Conservation (phyloP, 2,329 filamentous ascomycete species). For the Lachnellula cervina region DNA sequence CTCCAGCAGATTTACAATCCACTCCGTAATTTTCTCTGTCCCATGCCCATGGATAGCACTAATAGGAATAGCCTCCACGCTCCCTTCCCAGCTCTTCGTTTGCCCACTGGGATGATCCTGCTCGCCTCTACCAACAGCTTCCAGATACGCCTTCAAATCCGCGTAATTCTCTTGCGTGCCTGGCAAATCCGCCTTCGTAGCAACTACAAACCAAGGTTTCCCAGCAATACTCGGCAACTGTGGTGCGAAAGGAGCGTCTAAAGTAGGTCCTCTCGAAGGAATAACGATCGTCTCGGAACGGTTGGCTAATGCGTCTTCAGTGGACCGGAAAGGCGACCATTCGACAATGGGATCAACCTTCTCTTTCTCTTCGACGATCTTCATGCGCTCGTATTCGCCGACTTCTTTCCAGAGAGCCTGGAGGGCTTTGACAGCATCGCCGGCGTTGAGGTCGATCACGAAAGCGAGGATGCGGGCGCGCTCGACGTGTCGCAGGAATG, state of each 20-base stretch:
- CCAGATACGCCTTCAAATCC: constrained; percentile 65
- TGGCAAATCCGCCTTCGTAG: constrained; percentile 83
- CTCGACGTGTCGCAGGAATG: constrained; percentile 91
- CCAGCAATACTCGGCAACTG: constrained; percentile 56
- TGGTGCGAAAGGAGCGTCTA: constrained; percentile 24
- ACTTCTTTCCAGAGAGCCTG: constrained; percentile 88
- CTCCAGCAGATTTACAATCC: constrained; percentile 61
- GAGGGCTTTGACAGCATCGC: constrained; percentile 73
- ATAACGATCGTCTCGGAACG: constrained; percentile 28
- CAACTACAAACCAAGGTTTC: constrained; percentile 96
- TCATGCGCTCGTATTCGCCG: constrained; percentile 64
- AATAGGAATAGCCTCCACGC: constrained; percentile 72
- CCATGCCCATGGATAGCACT: constrained; percentile 87
- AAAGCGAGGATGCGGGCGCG: constrained; percentile 90
- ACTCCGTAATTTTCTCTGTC: constrained; percentile 67
- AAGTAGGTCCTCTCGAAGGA: constrained; percentile 16
- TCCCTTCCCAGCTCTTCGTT: constrained; percentile 50
- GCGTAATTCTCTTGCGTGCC: constrained; percentile 74
- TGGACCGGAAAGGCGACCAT: constrained; percentile 46
- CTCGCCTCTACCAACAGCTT: constrained; percentile 55
- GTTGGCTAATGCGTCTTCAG: constrained; percentile 34
- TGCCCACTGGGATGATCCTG: constrained; percentile 69
- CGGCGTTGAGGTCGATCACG: constrained; percentile 78
- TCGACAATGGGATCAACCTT: constrained; percentile 57
- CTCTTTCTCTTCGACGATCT: constrained; percentile 71